A percentile compares a stretch with the other conserved stretches of the same genome.
phyloP scores from a whole-genome alignment of 306 rosid species.

The Bauhinia variegata region DNA sequence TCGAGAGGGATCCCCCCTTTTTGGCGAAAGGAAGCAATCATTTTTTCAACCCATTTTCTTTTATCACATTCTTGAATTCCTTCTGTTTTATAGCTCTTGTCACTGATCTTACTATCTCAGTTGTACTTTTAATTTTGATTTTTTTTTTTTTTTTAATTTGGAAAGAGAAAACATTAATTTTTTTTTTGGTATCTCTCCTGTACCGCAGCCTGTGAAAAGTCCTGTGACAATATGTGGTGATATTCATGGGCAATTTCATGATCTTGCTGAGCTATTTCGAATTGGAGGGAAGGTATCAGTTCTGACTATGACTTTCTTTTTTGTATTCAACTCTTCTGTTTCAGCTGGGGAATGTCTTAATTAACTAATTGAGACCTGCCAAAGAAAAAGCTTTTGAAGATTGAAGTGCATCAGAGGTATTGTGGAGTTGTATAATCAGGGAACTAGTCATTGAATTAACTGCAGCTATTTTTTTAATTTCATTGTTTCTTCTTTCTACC shows the following conservation, averaged over 20 bases:
- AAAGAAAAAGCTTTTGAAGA: slow-evolving; percentile 43
- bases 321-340: slow-evolving; percentile 40
- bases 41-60: slow-evolving; percentile 6
- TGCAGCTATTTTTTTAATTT: background rate
- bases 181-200: slow-evolving; percentile 33
- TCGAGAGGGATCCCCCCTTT: slow-evolving; percentile 5
- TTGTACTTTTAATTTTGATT: slow-evolving; percentile 12
- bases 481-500: background rate
- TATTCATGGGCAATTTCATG: slow-evolving; percentile 99
- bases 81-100: slow-evolving; percentile 12
- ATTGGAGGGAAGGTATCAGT: slow-evolving; percentile 97
- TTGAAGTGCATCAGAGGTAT: slow-evolving; percentile 47
- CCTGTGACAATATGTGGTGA: slow-evolving; percentile 99
- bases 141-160: slow-evolving; percentile 8
- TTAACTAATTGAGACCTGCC: slow-evolving; percentile 50
- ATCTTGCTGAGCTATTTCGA: slow-evolving; percentile 97
- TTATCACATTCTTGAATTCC: background rate
- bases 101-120: slow-evolving; percentile 1
- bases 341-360: slow-evolving; percentile 51
- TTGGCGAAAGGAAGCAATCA: slow-evolving; percentile 17
- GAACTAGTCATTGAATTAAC: slow-evolving; percentile 35
- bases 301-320: slow-evolving; percentile 41
- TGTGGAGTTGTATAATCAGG: slow-evolving; percentile 37
- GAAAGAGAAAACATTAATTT: slow-evolving; percentile 35
- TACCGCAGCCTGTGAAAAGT: slow-evolving; percentile 94